These are phyloP conservation scores for Euphorbia tirucalli DNA, from an alignment of 345 rosid species.

Conservation along the genomic window DNA sequence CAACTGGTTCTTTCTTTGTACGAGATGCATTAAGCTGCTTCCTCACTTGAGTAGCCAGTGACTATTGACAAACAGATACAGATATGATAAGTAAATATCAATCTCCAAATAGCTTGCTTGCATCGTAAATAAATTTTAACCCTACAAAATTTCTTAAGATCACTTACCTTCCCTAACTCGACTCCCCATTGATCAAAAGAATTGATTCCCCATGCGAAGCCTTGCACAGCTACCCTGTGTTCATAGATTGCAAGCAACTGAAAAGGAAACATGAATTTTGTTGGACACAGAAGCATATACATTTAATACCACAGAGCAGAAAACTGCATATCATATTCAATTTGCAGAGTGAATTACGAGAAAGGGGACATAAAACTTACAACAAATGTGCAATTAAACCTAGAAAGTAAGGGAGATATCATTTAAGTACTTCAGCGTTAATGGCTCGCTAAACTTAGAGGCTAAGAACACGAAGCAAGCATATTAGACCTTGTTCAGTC, in stretches of 20 bases:
- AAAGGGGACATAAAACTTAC: too few relatives aligned
- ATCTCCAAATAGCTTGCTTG: background rate
- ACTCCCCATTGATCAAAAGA: conserved; percentile 99
- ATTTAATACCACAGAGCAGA: too few relatives aligned
- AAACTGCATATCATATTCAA: too few relatives aligned
- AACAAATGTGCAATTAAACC: too few relatives aligned
- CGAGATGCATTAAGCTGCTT: conserved; percentile 83
- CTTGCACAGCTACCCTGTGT: conserved; percentile 94
- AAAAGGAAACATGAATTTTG: conserved; percentile 9
- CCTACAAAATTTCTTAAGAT: background rate
- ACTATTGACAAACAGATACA: conserved; percentile 30
- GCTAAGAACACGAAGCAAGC: too few relatives aligned
- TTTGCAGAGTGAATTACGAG: too few relatives aligned
- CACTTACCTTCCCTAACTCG: conserved; percentile 85
- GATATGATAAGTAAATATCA: background rate
- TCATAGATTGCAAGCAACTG: conserved; percentile 91
- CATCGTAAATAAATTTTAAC: background rate
- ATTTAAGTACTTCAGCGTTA: too few relatives aligned
- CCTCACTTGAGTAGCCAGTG: conserved; percentile 86
- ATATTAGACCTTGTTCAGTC: too few relatives aligned
- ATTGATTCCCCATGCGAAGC: conserved; percentile 94
- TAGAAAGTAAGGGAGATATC: too few relatives aligned
- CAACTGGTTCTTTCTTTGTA: conserved; percentile 50
- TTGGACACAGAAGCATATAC: conserved; percentile 1
- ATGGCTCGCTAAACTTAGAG: too few relatives aligned